Percentiles rank a stretch among this genome's conserved stretches.
Conservation (phyloP, 129 eudicot genomes). For the Tagetes erecta region DNA sequence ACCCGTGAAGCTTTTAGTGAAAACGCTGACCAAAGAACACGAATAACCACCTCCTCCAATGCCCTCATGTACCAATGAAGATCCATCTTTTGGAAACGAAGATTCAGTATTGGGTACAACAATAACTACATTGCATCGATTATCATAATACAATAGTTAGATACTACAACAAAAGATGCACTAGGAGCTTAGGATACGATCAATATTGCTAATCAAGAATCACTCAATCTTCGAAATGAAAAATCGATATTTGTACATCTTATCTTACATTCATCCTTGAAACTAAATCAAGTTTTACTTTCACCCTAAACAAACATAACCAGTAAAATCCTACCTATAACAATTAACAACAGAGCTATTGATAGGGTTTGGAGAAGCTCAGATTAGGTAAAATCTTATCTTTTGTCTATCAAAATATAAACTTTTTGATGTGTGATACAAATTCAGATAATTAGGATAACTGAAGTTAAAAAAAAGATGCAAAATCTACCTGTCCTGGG, state of each 20-base stretch:
- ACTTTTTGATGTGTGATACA: background rate
- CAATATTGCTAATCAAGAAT: slow-evolving; percentile 15
- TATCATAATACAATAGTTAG: background rate
- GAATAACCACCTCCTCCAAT: slow-evolving; percentile 86
- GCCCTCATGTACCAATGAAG: slow-evolving; percentile 93
- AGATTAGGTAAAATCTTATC: too few species aligned
- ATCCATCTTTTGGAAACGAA: slow-evolving; percentile 83
- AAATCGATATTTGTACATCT: too few species aligned
- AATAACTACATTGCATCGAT: slow-evolving; percentile 55
- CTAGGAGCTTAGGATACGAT: background rate
- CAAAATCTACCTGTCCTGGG: slow-evolving; percentile 80
- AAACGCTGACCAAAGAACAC: slow-evolving; percentile 62
- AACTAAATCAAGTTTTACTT: background rate
- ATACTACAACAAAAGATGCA: background rate
- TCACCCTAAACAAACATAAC: too few species aligned
- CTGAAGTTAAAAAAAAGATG: background rate
- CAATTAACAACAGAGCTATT: too few species aligned
- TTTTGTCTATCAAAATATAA: too few species aligned
- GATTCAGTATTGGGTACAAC: slow-evolving; percentile 84
- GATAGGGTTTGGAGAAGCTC: too few species aligned
- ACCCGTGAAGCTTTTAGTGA: slow-evolving; percentile 62
- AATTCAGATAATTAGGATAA: background rate
- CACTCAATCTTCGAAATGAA: background rate
- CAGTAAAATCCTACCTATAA: too few species aligned
- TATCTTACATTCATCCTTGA: background rate